These are phyloP conservation scores for Macrocybe sp. DNA, from an alignment of 1,284 basidiomycete genomes.

Conservation along the genomic window DNA sequence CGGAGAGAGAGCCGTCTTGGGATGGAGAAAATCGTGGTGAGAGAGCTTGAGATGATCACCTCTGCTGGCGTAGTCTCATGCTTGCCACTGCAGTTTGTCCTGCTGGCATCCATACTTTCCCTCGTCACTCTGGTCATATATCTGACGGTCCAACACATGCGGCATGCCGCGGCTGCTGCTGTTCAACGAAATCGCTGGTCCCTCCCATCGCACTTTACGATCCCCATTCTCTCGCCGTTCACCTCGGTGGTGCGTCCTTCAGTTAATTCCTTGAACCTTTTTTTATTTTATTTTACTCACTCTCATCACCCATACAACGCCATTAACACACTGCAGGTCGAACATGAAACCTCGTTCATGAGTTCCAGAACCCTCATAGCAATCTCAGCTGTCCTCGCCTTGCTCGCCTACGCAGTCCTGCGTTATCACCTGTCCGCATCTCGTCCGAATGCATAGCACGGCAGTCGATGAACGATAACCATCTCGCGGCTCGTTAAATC, in stretches of 20 bases:
- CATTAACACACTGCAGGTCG: constrained; percentile 35
- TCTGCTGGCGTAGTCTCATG: not conserved
- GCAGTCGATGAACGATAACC: no score
- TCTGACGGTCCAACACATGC: constrained; percentile 28
- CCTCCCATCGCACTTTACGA: constrained; percentile 52
- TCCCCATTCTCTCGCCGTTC: constrained; percentile 66
- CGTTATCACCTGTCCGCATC: constrained; percentile 24
- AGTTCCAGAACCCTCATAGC: constrained; percentile 30
- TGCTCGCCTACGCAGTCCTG: constrained; percentile 34
- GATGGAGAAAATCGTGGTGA: constrained; percentile 50
- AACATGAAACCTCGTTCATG: constrained; percentile 55
- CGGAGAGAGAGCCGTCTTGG: constrained; percentile 40
- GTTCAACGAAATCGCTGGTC: constrained; percentile 16
- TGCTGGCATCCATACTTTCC: constrained; percentile 33
- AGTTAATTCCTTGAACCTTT: not conserved
- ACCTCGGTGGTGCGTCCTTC: constrained; percentile 51
- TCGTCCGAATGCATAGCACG: no score
- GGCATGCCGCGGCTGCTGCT: not conserved
- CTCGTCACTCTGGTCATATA: constrained; percentile 40
- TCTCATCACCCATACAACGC: not conserved
- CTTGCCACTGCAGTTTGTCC: constrained; percentile 29
- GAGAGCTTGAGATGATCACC: constrained; percentile 13
- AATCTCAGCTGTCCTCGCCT: constrained; percentile 32
- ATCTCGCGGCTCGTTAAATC: no score
- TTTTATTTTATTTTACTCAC: not conserved